Evolutionary conservation across 345 rosid genomes (phyloP).

Genomic region (Eucalyptus brandiana): DNA sequence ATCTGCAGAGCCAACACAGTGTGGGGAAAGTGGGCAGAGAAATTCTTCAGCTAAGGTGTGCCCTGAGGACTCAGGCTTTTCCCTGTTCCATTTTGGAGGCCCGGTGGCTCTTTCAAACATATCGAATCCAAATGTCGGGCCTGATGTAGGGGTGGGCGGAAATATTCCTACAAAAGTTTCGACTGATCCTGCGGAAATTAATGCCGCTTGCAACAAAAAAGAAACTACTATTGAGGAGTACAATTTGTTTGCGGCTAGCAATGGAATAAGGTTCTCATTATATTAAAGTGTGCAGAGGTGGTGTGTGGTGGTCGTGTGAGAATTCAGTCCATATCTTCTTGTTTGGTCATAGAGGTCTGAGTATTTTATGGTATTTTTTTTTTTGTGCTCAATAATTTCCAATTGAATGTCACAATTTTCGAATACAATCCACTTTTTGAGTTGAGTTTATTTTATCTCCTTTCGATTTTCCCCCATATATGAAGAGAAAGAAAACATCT

Average conservation of each 20-base stretch:
- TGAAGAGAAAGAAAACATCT: not conserved
- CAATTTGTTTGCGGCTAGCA: constrained; percentile 77
- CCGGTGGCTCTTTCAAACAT: constrained; percentile 59
- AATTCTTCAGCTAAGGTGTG: constrained; percentile 9
- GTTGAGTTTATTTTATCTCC: not conserved
- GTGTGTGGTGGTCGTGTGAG: constrained; percentile 14
- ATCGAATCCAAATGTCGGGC: constrained; percentile 9
- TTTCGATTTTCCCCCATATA: not conserved
- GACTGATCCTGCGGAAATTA: constrained; percentile 30
- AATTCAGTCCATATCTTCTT: constrained; percentile 16
- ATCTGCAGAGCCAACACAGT: constrained; percentile 7
- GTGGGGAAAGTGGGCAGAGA: constrained; percentile 4
- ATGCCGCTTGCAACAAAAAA: constrained; percentile 31
- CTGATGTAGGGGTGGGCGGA: constrained; percentile 26
- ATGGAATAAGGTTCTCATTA: constrained; percentile 56
- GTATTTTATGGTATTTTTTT: constrained; percentile 12
- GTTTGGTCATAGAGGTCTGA: constrained; percentile 18
- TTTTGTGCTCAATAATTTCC: constrained; percentile 24
- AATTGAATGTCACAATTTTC: constrained; percentile 16
- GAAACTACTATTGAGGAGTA: constrained; percentile 56
- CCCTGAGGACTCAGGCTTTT: constrained; percentile 33
- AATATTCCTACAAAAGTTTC: constrained; percentile 36
- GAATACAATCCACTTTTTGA: not conserved
- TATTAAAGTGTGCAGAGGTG: constrained; percentile 23
- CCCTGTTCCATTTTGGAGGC: constrained; percentile 86